Conservation (phyloP, 768 basidiomycete genomes). For the Vararia minispora region DNA sequence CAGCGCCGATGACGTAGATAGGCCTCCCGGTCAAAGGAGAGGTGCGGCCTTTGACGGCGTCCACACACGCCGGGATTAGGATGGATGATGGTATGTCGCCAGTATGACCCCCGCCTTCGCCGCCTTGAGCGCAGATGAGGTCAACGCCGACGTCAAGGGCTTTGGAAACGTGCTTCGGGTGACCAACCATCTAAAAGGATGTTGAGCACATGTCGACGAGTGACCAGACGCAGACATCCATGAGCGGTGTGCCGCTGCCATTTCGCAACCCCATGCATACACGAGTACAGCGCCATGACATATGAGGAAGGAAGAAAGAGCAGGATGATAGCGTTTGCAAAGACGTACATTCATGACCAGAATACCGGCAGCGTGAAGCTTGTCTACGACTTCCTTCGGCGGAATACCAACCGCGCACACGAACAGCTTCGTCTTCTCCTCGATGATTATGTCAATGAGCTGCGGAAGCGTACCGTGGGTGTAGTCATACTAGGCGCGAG, state of each 20-base stretch:
- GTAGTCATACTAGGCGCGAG: conserved; percentile 63
- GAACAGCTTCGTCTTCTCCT: conserved; percentile 80
- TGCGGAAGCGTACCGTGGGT: conserved; percentile 79
- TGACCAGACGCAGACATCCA: too few species aligned
- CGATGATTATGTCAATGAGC: conserved; percentile 84
- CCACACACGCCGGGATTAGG: conserved; percentile 86
- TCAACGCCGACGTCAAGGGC: conserved; percentile 81
- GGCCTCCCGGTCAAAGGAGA: conserved; percentile 77
- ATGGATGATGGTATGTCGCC: conserved; percentile 77
- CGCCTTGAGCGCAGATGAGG: conserved; percentile 89
- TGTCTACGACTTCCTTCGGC: conserved; percentile 68
- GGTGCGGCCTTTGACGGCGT: conserved; percentile 63
- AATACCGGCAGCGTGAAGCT: conserved; percentile 75
- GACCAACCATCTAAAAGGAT: conserved; percentile 80
- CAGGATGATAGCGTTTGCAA: too few species aligned
- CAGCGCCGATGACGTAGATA: conserved; percentile 83
- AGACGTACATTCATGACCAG: conserved; percentile 69
- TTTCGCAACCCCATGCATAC: too few species aligned
- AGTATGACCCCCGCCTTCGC: conserved; percentile 67
- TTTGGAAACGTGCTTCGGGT: conserved; percentile 79
- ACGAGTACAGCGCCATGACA: too few species aligned
- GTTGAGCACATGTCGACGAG: too few species aligned
- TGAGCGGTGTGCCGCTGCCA: too few species aligned
- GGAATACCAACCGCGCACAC: conserved; percentile 90
- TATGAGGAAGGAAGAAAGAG: background rate